phyloP scores from a whole-genome alignment of 2,329 filamentous ascomycete genomes.

The Xylaria sp. region DNA sequence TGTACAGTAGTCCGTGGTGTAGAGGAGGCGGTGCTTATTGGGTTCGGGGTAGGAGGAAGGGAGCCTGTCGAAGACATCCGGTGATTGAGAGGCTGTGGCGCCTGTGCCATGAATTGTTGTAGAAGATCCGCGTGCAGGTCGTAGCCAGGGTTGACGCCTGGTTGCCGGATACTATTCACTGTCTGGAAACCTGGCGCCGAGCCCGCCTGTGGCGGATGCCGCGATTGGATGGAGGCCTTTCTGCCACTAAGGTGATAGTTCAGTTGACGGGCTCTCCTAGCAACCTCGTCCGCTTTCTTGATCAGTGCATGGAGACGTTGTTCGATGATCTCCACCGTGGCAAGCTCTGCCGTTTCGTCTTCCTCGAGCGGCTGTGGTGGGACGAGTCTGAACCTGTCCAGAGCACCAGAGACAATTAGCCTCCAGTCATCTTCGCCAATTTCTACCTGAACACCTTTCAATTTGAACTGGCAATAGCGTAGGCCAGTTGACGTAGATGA shows the following conservation, averaged over 20 bases:
- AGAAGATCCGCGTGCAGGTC: conserved; percentile 62
- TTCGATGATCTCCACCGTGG: conserved; percentile 83
- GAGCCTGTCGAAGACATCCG: conserved; percentile 39
- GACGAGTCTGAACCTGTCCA: conserved; percentile 74
- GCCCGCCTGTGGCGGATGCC: conserved; percentile 54
- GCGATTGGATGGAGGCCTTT: conserved; percentile 72
- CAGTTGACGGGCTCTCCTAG: conserved; percentile 69
- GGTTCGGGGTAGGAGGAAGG: conserved; percentile 41
- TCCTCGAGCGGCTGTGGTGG: conserved; percentile 81
- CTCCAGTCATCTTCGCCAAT: conserved; percentile 89
- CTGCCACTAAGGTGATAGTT: conserved; percentile 81
- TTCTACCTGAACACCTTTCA: conserved; percentile 81
- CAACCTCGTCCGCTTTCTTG: conserved; percentile 78
- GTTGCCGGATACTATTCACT: conserved; percentile 40
- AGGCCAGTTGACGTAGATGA: conserved; percentile 71
- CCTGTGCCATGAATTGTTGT: conserved; percentile 55
- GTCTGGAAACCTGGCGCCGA: conserved; percentile 47
- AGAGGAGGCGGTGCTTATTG: conserved; percentile 36
- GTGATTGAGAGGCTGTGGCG: conserved; percentile 34
- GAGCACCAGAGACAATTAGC: conserved; percentile 79
- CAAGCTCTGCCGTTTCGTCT: conserved; percentile 84
- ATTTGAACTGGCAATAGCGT: conserved; percentile 79
- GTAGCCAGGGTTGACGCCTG: conserved; percentile 45
- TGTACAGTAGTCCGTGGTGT: conserved; percentile 40
- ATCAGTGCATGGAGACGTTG: conserved; percentile 77